Conservation (phyloP, 495 filamentous ascomycete genomes). For the Letharia columbiana region DNA sequence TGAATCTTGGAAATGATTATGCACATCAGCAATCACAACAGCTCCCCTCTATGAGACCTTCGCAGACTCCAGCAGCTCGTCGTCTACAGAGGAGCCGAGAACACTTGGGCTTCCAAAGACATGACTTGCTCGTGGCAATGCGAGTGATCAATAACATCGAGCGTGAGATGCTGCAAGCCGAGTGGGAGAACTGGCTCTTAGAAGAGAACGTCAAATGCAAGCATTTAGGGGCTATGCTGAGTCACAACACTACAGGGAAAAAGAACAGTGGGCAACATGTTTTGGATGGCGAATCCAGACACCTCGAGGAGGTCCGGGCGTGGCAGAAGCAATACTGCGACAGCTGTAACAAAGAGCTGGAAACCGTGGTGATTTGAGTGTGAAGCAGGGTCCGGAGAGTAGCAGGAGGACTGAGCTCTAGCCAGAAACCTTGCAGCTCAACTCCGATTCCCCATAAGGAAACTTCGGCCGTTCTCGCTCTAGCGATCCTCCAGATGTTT, state of each 20-base stretch:
- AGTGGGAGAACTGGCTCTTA: conserved; percentile 85
- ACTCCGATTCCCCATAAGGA: not conserved
- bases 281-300: not conserved
- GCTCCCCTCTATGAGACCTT: not conserved
- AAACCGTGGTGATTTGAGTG: not conserved
- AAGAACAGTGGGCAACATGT: not conserved
- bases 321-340: conserved; percentile 20
- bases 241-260: conserved; percentile 8
- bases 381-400: not conserved
- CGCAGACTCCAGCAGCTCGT: conserved; percentile 41
- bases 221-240: conserved; percentile 12
- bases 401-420: not conserved
- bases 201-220: conserved; percentile 43
- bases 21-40: not conserved
- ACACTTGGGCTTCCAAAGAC: conserved; percentile 73
- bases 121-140: conserved; percentile 85
- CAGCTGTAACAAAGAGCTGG: conserved; percentile 14
- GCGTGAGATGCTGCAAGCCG: conserved; percentile 67
- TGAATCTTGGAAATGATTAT: conserved; percentile 31
- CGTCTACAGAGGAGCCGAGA: conserved; percentile 70
- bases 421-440: not conserved
- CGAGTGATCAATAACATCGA: conserved; percentile 85
- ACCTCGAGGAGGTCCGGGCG: conserved; percentile 3
- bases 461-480: not conserved
- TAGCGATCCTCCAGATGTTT: not conserved